These are phyloP conservation scores for Saposhnikovia divaricata DNA, from an alignment of 129 eudicot species.

Conservation along the genomic window DNA sequence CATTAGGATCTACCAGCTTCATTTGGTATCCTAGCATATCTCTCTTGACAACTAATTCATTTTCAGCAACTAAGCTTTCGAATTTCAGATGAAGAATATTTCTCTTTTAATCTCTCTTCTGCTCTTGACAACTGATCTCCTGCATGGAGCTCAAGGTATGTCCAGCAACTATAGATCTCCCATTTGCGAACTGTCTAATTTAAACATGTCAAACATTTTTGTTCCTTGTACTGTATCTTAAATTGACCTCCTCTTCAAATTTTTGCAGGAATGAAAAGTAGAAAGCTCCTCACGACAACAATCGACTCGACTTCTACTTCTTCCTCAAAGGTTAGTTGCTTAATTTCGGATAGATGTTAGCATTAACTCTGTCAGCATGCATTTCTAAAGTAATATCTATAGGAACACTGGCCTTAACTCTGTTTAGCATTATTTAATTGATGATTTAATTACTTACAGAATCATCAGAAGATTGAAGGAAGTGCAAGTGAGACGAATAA, in stretches of 20 bases:
- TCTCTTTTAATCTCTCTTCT: background rate
- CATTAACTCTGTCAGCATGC: no score
- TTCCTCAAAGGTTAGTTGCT: conserved; percentile 36
- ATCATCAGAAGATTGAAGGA: conserved; percentile 17
- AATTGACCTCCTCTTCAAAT: background rate
- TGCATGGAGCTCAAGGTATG: conserved; percentile 57
- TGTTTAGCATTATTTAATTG: background rate
- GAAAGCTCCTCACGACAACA: conserved; percentile 37
- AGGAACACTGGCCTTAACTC: no score
- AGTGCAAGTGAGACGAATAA: conserved; percentile 1
- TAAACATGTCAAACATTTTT: background rate
- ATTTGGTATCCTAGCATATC: no score
- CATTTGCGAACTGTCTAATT: background rate
- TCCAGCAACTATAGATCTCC: background rate
- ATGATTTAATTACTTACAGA: conserved; percentile 19
- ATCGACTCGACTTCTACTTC: conserved; percentile 14
- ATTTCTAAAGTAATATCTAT: no score
- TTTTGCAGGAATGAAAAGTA: conserved; percentile 47
- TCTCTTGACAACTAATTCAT: no score
- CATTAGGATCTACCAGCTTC: background rate
- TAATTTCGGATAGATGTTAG: background rate
- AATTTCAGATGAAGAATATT: background rate
- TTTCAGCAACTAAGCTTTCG: background rate
- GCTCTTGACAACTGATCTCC: conserved; percentile 21
- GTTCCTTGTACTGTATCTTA: background rate